phyloP scores from a whole-genome alignment of 257 asterid genomes.

The Nicotiana benthamiana region DNA sequence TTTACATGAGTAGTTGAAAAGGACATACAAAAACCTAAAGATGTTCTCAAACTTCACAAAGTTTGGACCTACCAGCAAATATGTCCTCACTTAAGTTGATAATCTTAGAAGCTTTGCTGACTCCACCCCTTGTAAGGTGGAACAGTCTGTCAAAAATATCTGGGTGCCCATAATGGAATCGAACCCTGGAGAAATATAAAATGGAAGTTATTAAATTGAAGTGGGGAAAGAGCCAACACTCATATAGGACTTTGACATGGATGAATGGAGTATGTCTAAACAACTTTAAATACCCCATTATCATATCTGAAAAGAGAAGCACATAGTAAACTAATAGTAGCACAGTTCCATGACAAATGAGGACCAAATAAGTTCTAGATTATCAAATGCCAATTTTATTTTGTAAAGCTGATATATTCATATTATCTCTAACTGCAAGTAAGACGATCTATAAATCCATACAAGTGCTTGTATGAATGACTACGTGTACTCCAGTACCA shows the following conservation, averaged over 20 bases:
- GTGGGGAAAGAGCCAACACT: background rate
- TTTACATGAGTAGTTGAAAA: background rate
- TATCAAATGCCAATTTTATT: background rate
- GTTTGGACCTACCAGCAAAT: conserved; percentile 67
- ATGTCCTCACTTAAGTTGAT: conserved; percentile 93
- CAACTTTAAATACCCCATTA: background rate
- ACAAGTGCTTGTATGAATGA: background rate
- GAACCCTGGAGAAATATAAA: conserved; percentile 51
- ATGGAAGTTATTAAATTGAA: background rate
- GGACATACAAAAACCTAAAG: background rate
- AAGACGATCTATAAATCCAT: background rate
- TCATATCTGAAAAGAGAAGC: background rate
- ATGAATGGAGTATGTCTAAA: background rate
- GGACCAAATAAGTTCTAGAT: background rate
- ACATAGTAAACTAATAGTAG: background rate
- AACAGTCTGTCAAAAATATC: conserved; percentile 94
- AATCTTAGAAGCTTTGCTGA: conserved; percentile 91
- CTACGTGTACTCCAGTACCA: background rate
- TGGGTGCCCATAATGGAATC: conserved; percentile 99
- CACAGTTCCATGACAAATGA: background rate
- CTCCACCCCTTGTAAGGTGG: conserved; percentile 97
- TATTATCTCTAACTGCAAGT: background rate
- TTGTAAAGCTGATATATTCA: background rate
- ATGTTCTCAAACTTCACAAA: background rate
- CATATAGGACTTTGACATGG: background rate